A percentile compares a stretch with the other conserved stretches of the same genome.
Evolutionary conservation across 257 asterid genomes (phyloP).

Genomic region (Fraxinus quadrangulata): DNA sequence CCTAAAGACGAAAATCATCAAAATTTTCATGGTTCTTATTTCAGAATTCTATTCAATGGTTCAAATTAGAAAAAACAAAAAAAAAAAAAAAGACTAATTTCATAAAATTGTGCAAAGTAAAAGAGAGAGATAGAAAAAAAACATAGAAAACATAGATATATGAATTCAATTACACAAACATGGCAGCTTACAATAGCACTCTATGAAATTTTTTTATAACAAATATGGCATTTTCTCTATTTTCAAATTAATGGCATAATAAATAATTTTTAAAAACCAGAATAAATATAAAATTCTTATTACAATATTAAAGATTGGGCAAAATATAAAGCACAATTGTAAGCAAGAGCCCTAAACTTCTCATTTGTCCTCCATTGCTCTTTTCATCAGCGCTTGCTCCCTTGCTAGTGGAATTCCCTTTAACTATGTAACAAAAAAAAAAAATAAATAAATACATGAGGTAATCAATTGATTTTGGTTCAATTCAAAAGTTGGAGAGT

Average conservation of each 20-base stretch:
- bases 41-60: no score
- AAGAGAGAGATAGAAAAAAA: no score
- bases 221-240: neutral
- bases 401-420: slow-evolving; percentile 31
- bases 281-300: neutral
- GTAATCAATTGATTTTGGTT: no score
- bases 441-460: no score
- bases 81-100: no score
- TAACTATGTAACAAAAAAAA: neutral
- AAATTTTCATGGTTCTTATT: neutral
- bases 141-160: no score
- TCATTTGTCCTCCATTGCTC: slow-evolving; percentile 41
- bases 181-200: neutral
- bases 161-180: neutral
- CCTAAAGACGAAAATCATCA: neutral
- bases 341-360: slow-evolving; percentile 28
- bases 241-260: neutral
- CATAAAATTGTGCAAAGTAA: no score
- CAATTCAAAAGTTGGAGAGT: no score
- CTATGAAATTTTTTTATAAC: neutral
- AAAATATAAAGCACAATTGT: slow-evolving; percentile 30
- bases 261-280: neutral
- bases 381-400: slow-evolving; percentile 28
- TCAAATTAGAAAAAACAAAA: no score
- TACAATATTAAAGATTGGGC: slow-evolving; percentile 17